A percentile compares a stretch with the other conserved stretches of the same genome.
Conservation (phyloP, 192 early-diverging fungal genomes). For the Dispira simplex region DNA sequence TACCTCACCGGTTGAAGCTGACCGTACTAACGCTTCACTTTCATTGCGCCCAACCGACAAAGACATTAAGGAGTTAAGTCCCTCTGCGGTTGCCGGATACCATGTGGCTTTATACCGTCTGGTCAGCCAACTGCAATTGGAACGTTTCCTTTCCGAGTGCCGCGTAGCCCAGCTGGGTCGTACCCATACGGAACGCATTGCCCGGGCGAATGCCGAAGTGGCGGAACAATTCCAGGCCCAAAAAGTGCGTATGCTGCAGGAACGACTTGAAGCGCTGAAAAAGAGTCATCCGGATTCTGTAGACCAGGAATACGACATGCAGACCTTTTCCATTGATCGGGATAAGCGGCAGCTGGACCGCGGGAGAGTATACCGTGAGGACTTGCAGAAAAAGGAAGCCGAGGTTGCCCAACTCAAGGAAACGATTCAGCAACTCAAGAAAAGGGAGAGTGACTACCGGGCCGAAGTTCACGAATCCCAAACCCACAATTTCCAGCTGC, state of each 20-base stretch:
- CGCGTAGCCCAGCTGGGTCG: not conserved
- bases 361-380: not conserved
- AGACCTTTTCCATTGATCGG: not conserved
- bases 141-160: conserved; percentile 3
- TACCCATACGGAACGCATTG: not conserved
- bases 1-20: not conserved
- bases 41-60: not conserved
- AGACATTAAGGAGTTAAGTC: not conserved
- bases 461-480: not conserved
- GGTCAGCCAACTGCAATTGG: conserved; percentile 2
- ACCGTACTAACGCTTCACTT: not conserved
- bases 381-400: not conserved
- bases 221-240: not conserved
- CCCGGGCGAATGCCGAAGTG: conserved; percentile 7
- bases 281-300: not conserved
- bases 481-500: not conserved
- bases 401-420: not conserved
- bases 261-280: not conserved
- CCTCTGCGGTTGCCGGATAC: not conserved
- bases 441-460: not conserved
- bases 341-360: not conserved
- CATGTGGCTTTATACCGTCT: not conserved
- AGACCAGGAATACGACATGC: not conserved
- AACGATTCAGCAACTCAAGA: not conserved
- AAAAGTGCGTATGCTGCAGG: not conserved